Base-by-base conservation (phyloP, 176 grass and related monocot genomes). In the Triticum urartu region DNA sequence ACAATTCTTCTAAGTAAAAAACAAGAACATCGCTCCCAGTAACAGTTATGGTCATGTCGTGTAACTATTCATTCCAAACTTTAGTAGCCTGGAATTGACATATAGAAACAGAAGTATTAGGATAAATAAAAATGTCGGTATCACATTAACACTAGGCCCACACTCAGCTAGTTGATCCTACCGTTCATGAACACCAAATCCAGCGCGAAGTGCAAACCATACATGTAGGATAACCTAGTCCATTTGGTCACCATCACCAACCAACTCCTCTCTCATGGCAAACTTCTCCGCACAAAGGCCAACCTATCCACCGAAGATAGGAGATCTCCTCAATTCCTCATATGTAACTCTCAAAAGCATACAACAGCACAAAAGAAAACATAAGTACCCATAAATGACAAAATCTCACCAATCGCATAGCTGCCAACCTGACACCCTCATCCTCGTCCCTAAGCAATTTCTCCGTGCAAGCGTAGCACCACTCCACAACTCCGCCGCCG, bases 201-300 rank as follows among this genome's bases (percentile, higher is more conserved):
- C 38, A 64, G 48, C 36, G 48, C 28, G 6, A 78, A 50, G n/a
- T 70, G 50, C 58, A 61, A 78, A 65, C 7, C 64, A 65, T 91
- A 98, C 95, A 87, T 93, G 93, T 81, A 90, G 77, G 79, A 98
- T 95, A 82, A 95, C 86, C 22, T 67, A 26, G 89, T 95, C 86
- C 56, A 90, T 87, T 60, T 81, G 77, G 47, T 81, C 89, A 63
- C 22, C 79, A 43, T 86, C 40, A 18, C 61, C 68, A 3, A 17
- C 61, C 6, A 69, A 11, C 64, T 85, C 79, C 64, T 91, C 71
- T 32, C 61, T 93, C 43, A 45, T 86, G 21, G 64, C 68, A 66
- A 95, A 77, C 63, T 89, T 86, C 68, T 91, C 75, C 20, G 64
- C 90, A 79, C 96, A 98, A 12, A 90, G 38, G 32, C 76, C 78